Conservation (phyloP, 169 alveolate species). For the Hepatocystis sp. region DNA sequence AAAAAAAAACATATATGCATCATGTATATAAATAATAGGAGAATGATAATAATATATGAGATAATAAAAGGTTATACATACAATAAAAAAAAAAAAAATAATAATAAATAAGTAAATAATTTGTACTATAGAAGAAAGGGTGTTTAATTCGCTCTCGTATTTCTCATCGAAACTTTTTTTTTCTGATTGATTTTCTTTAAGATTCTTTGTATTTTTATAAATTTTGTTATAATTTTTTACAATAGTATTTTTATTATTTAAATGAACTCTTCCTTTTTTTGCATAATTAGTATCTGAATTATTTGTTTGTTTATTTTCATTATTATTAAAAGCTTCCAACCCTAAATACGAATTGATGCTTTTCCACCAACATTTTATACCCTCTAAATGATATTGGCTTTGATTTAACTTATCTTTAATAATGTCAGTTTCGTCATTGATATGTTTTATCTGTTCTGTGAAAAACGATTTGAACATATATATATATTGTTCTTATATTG, state of each 20-base stretch:
- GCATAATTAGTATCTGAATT: conserved; percentile 3
- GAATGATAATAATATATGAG: background rate
- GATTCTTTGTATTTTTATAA: conserved; percentile 7
- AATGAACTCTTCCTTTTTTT: conserved; percentile 10
- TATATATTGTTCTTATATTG: background rate
- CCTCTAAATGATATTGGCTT: conserved; percentile 71
- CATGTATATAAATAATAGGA: background rate
- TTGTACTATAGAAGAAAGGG: conserved; percentile 58
- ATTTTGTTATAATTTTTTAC: conserved; percentile 6
- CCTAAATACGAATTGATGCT: conserved; percentile 62
- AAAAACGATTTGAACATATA: conserved; percentile 15
- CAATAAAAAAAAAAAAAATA: conserved; percentile 1
- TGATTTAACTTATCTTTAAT: conserved; percentile 55
- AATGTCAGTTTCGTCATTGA: conserved; percentile 48
- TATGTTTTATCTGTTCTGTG: conserved; percentile 73
- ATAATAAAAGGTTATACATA: background rate
- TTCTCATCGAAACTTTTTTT: conserved; percentile 63
- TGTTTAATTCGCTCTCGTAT: conserved; percentile 50
- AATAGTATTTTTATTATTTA: conserved; percentile 30
- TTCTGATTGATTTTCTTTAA: conserved; percentile 39
- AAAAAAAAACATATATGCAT: background rate
- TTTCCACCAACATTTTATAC: conserved; percentile 75
- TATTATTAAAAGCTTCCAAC: conserved; percentile 19
- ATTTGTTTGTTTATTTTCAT: conserved; percentile 45
- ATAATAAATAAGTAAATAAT: background rate